A percentile compares a stretch with the other conserved stretches of the same genome.
Evolutionary conservation across 441 rosid genomes (phyloP).

Genomic region (Pelargonium exstipulatum): DNA sequence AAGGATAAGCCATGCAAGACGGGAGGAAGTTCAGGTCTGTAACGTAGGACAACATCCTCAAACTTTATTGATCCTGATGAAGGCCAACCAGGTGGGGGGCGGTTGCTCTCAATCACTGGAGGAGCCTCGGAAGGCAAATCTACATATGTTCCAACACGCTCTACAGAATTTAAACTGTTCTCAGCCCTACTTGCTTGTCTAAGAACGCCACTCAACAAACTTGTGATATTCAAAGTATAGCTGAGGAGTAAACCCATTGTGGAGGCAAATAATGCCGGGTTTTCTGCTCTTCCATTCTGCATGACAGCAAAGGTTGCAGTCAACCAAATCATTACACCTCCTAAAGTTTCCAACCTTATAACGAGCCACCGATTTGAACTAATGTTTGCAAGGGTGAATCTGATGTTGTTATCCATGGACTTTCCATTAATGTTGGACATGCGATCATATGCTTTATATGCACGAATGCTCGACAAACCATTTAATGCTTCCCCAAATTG

Average conservation of each 20-base stretch:
- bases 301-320: constrained; percentile 90
- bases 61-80: constrained; percentile 80
- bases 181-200: constrained; percentile 91
- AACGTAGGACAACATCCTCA: constrained; percentile 79
- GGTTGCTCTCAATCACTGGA: constrained; percentile 52
- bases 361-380: constrained; percentile 83
- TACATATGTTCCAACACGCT: constrained; percentile 74
- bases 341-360: constrained; percentile 80
- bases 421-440: constrained; percentile 81
- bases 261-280: constrained; percentile 75
- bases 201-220: constrained; percentile 64
- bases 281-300: constrained; percentile 73
- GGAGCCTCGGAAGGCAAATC: constrained; percentile 90
- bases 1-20: constrained; percentile 81
- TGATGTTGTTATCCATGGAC: constrained; percentile 79
- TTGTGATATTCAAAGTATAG: constrained; percentile 76
- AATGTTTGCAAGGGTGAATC: constrained; percentile 70
- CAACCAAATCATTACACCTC: constrained; percentile 93
- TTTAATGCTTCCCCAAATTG: constrained; percentile 92
- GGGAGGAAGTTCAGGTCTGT: constrained; percentile 84
- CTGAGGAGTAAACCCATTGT: constrained; percentile 94
- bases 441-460: constrained; percentile 82
- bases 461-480: constrained; percentile 77
- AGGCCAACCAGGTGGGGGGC: constrained; percentile 94
- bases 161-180: constrained; percentile 85